Evolutionary conservation across 2,329 filamentous ascomycete genomes (phyloP).

Genomic region (Fusarium palustre): DNA sequence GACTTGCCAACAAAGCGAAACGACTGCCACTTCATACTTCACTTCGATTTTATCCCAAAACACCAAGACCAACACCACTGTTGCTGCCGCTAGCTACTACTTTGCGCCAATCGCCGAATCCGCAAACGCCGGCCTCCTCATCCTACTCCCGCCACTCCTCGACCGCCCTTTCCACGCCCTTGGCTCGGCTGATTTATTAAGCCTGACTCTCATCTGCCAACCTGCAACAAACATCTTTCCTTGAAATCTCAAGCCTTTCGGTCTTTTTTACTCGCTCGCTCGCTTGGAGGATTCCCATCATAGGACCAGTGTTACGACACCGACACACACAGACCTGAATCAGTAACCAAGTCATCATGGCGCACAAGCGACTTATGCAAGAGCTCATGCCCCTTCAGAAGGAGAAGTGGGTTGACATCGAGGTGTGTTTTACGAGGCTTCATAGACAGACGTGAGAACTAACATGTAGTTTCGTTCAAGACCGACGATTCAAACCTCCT

Average conservation of each 20-base stretch:
- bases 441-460: neutral
- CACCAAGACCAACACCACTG: constrained; percentile 7
- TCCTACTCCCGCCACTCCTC: constrained; percentile 24
- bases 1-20: constrained; percentile 24
- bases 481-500: constrained; percentile 86
- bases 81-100: constrained; percentile 10
- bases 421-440: constrained; percentile 64
- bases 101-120: constrained; percentile 37
- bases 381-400: constrained; percentile 85
- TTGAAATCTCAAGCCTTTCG: neutral
- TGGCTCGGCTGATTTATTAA: constrained; percentile 44
- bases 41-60: constrained; percentile 10
- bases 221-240: constrained; percentile 18
- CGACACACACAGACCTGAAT: neutral
- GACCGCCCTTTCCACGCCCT: constrained; percentile 46
- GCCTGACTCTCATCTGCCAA: constrained; percentile 31
- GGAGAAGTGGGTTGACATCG: constrained; percentile 94
- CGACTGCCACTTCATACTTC: constrained; percentile 11
- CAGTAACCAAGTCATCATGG: constrained; percentile 54
- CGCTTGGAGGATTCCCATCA: constrained; percentile 4
- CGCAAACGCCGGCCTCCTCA: constrained; percentile 26
- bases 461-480: constrained; percentile 55
- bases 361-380: constrained; percentile 84
- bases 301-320: neutral
- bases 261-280: constrained; percentile 4